Percentiles rank a stretch among this genome's conserved stretches.
Evolutionary conservation across 2,329 filamentous ascomycete genomes (phyloP).

Genomic region (Colletotrichum simmondsii): DNA sequence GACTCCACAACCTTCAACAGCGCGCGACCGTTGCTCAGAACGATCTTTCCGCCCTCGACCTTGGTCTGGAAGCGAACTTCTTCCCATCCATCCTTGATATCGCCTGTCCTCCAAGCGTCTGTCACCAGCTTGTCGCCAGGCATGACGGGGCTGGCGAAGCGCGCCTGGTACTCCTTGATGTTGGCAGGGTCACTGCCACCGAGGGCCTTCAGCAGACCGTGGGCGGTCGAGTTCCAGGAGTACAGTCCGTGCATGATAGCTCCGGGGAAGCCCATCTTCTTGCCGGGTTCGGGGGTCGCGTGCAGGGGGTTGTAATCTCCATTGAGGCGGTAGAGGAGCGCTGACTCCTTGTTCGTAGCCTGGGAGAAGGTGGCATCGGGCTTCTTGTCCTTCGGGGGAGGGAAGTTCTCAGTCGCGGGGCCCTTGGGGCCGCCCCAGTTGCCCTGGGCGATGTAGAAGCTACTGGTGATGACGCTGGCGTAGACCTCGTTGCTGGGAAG

Average conservation of each 20-base stretch:
- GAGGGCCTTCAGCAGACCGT: conserved; percentile 77
- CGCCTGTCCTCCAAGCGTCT: conserved; percentile 83
- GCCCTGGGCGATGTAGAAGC: conserved; percentile 84
- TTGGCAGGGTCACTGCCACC: conserved; percentile 83
- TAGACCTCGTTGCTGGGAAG: conserved; percentile 76
- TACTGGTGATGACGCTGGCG: conserved; percentile 73
- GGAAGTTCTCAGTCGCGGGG: conserved; percentile 81
- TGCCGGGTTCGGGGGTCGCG: conserved; percentile 84
- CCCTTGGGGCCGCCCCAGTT: conserved; percentile 92
- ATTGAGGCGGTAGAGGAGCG: conserved; percentile 85
- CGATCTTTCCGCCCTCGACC: conserved; percentile 84
- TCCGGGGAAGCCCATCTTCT: conserved; percentile 92
- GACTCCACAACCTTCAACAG: conserved; percentile 73
- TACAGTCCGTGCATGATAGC: conserved; percentile 90
- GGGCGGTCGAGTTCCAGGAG: conserved; percentile 84
- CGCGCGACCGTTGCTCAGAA: conserved; percentile 87
- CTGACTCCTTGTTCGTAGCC: conserved; percentile 78
- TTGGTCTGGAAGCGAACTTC: conserved; percentile 84
- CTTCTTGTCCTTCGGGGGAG: conserved; percentile 76
- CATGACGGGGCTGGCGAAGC: conserved; percentile 86
- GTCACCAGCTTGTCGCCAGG: conserved; percentile 86
- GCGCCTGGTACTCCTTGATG: conserved; percentile 87
- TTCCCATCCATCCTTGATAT: conserved; percentile 75
- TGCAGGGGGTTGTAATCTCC: conserved; percentile 96
- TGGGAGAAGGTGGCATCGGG: conserved; percentile 78